Conservation (phyloP, 2,329 filamentous ascomycete genomes). For the Fusarium mundagurra region DNA sequence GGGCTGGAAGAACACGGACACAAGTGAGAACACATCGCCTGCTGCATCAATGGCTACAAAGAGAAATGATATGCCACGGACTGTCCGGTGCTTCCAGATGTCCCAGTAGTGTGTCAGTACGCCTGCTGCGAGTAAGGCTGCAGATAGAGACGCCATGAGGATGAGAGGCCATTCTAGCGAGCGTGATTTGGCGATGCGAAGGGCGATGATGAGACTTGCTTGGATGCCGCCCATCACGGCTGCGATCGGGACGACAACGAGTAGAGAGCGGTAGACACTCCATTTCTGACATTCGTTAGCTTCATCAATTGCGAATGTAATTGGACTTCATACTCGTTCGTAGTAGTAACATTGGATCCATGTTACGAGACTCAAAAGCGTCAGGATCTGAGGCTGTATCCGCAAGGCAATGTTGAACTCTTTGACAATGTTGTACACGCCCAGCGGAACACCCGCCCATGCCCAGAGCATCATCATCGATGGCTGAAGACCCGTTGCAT, state of each 20-base stretch:
- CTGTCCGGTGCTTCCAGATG: slow-evolving; percentile 72
- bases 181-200: slow-evolving; percentile 56
- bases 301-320: accelerated
- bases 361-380: slow-evolving; percentile 53
- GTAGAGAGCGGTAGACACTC: slow-evolving; percentile 58
- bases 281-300: slow-evolving; percentile 56
- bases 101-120: slow-evolving; percentile 76
- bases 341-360: slow-evolving; percentile 58
- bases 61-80: slow-evolving; percentile 76
- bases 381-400: slow-evolving; percentile 57
- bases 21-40: slow-evolving; percentile 73
- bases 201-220: slow-evolving; percentile 66
- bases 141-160: slow-evolving; percentile 73
- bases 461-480: slow-evolving; percentile 80
- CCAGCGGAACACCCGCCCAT: slow-evolving; percentile 73
- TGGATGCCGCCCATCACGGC: slow-evolving; percentile 68
- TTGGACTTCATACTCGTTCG: slow-evolving; percentile 42
- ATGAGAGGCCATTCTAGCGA: slow-evolving; percentile 69
- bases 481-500: slow-evolving; percentile 71
- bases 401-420: slow-evolving; percentile 54
- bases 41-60: slow-evolving; percentile 77
- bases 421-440: slow-evolving; percentile 58
- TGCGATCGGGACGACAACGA: slow-evolving; percentile 61
- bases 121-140: slow-evolving; percentile 69
- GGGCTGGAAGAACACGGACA: slow-evolving; percentile 71